Evolutionary conservation across 1,139 yeast species (phyloP).

Genomic region (Taiozyma sp.): DNA sequence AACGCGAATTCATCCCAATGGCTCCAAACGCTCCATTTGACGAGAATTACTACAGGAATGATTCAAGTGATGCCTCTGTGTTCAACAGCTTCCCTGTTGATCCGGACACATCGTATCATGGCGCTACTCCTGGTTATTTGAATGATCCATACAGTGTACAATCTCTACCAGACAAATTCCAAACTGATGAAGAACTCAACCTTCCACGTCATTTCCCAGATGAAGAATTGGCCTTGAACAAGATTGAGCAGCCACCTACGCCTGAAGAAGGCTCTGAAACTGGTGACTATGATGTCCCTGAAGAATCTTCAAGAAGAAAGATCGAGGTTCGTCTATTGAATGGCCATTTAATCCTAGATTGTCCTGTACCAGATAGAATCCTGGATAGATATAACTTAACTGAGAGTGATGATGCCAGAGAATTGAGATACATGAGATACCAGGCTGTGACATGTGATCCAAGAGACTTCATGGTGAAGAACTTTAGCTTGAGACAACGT

Average conservation of each 20-base stretch:
- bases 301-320: conserved; percentile 22
- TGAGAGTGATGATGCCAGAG: conserved; percentile 51
- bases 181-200: neutral
- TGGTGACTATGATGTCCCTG: conserved; percentile 11
- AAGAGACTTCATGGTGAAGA: conserved; percentile 65
- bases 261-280: conserved; percentile 16
- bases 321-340: conserved; percentile 30
- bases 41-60: conserved; percentile 16
- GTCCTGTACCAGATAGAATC: conserved; percentile 55
- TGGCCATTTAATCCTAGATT: conserved; percentile 63
- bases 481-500: conserved; percentile 74
- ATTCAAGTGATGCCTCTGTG: conserved; percentile 10
- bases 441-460: conserved; percentile 85
- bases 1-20: neutral
- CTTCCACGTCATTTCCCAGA: conserved; percentile 3
- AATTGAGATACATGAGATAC: conserved; percentile 73
- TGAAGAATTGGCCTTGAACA: neutral
- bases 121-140: conserved; percentile 1
- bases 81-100: conserved; percentile 24
- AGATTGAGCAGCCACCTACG: neutral
- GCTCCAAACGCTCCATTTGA: conserved; percentile 4
- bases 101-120: conserved; percentile 14
- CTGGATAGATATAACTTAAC: conserved; percentile 42
- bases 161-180: neutral
- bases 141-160: conserved; percentile 2